phyloP scores from a whole-genome alignment of 2,329 filamentous ascomycete species.

The Trichoderma koningii region DNA sequence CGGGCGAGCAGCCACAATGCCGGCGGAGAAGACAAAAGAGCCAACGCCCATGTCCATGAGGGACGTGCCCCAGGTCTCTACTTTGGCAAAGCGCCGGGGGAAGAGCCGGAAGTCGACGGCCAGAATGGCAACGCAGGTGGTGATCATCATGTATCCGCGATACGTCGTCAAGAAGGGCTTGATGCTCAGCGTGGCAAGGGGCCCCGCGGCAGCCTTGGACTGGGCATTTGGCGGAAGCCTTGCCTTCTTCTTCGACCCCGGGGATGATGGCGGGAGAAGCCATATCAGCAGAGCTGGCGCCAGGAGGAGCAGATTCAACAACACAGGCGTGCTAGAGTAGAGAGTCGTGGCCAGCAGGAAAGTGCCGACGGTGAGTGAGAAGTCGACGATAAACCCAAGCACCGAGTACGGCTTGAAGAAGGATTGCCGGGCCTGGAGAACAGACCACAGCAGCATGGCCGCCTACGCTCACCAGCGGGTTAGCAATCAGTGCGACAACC shows the following conservation, averaged over 20 bases:
- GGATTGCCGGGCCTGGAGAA: conserved; percentile 77
- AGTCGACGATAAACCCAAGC: conserved; percentile 73
- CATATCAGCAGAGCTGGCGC: conserved; percentile 69
- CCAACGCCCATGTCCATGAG: conserved; percentile 97
- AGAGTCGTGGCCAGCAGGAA: conserved; percentile 84
- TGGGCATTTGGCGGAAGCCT: conserved; percentile 47
- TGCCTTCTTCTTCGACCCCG: conserved; percentile 49
- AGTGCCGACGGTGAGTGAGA: conserved; percentile 80
- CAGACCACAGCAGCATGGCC: conserved; percentile 83
- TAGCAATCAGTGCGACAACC: background rate
- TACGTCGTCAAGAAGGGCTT: conserved; percentile 95
- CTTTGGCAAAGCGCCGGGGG: conserved; percentile 92
- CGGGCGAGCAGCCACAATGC: conserved; percentile 83
- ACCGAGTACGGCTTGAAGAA: conserved; percentile 78
- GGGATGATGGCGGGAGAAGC: conserved; percentile 46
- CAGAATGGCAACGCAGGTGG: conserved; percentile 89
- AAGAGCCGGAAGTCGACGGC: conserved; percentile 95
- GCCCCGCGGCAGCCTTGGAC: conserved; percentile 36
- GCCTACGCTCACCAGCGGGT: conserved; percentile 53
- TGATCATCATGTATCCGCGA: conserved; percentile 85
- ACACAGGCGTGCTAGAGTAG: conserved; percentile 72
- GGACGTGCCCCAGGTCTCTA: conserved; percentile 99
- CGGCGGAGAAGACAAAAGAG: conserved; percentile 94
- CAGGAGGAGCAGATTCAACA: conserved; percentile 74
- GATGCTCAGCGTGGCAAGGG: conserved; percentile 61